Evolutionary conservation across 1,284 basidiomycete species (phyloP).

Genomic region (Bjerkandera adusta): DNA sequence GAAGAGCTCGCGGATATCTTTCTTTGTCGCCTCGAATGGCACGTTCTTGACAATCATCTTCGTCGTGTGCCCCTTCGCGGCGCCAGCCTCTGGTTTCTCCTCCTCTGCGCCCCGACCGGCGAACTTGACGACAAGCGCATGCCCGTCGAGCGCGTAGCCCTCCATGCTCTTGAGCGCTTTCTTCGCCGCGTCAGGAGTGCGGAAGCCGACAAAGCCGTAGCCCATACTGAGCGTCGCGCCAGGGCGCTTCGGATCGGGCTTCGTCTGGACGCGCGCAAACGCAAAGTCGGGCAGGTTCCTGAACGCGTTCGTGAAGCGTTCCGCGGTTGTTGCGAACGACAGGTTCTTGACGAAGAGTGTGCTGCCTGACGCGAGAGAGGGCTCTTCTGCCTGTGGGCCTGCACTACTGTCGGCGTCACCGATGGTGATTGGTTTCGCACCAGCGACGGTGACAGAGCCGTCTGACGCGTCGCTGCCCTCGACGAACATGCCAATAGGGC

Average conservation of each 20-base stretch:
- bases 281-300: conserved; percentile 79
- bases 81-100: conserved; percentile 42
- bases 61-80: conserved; percentile 54
- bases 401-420: conserved; percentile 27
- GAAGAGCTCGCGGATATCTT: conserved; percentile 88
- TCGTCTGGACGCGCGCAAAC: conserved; percentile 91
- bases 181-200: conserved; percentile 69
- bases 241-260: conserved; percentile 79
- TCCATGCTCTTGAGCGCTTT: conserved; percentile 80
- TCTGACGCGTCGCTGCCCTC: conserved; percentile 19
- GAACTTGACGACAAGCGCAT: conserved; percentile 82
- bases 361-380: conserved; percentile 62
- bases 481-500: conserved; percentile 78
- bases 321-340: conserved; percentile 84
- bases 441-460: conserved; percentile 22
- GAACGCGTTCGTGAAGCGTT: conserved; percentile 71
- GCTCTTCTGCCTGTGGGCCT: conserved; percentile 41
- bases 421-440: conserved; percentile 44
- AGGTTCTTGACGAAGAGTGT: conserved; percentile 97
- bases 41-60: conserved; percentile 98
- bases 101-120: conserved; percentile 83
- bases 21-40: conserved; percentile 94
- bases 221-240: conserved; percentile 83
- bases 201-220: conserved; percentile 95
- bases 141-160: conserved; percentile 86